Conservation (phyloP, 2,329 filamentous ascomycete species). For the Pseudonectria foliicola region DNA sequence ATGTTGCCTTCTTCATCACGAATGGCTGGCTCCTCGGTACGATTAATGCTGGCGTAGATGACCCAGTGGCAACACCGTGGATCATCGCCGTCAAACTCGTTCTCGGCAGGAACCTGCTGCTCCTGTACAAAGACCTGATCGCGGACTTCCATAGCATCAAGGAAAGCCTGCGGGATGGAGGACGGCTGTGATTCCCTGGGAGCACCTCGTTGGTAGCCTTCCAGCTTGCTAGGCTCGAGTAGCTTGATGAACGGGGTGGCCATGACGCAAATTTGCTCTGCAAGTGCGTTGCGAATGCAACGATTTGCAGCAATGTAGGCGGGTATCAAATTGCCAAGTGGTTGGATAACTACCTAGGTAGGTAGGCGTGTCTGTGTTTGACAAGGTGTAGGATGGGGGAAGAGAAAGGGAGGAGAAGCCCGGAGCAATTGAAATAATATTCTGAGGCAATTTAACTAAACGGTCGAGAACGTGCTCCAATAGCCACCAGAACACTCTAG, state of each 20-base stretch:
- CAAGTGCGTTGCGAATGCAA: not conserved
- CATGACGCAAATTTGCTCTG: slow-evolving; percentile 33
- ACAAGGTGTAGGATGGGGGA: too few species aligned
- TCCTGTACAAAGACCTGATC: slow-evolving; percentile 54
- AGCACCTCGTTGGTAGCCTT: slow-evolving; percentile 36
- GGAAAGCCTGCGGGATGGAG: slow-evolving; percentile 47
- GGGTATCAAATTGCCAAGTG: too few species aligned
- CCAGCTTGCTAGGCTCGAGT: slow-evolving; percentile 42
- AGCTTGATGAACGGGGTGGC: slow-evolving; percentile 43
- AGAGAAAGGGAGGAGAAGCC: too few species aligned
- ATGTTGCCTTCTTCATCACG: slow-evolving; percentile 37
- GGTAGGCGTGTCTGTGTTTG: too few species aligned
- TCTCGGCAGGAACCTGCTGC: slow-evolving; percentile 51
- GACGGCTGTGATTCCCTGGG: slow-evolving; percentile 37
- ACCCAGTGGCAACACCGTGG: slow-evolving; percentile 78
- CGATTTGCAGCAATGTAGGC: too few species aligned
- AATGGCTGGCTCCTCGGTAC: slow-evolving; percentile 34
- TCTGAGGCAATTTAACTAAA: too few species aligned
- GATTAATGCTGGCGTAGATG: slow-evolving; percentile 61
- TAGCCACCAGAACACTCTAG: too few species aligned
- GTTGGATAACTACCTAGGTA: too few species aligned
- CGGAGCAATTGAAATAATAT: too few species aligned
- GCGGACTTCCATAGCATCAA: slow-evolving; percentile 57
- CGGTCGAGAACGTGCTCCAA: too few species aligned
- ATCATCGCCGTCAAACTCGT: slow-evolving; percentile 79